Conservation (phyloP, 192 early-diverging fungal species). For the Coemansia sp. region DNA sequence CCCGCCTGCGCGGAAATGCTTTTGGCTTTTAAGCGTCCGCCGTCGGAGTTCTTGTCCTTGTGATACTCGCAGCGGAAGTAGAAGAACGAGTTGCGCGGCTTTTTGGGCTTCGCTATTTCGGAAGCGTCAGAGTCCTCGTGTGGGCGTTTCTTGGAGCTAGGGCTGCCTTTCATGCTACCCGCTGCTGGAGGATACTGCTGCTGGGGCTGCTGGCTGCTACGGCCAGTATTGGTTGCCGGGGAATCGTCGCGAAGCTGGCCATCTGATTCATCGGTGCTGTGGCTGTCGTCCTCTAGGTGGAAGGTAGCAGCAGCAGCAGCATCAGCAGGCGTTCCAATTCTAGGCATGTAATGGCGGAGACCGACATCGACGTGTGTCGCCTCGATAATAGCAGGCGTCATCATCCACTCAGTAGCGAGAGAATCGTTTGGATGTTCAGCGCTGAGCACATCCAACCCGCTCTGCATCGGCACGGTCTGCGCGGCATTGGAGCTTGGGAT, state of each 20-base stretch:
- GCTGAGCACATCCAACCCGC: not conserved
- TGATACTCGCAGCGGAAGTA: constrained; percentile 25
- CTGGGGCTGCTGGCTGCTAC: constrained; percentile 2
- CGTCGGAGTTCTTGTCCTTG: constrained; percentile 10
- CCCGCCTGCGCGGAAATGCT: constrained; percentile 17
- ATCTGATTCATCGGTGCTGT: not conserved
- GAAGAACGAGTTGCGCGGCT: constrained; percentile 32
- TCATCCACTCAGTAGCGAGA: not conserved
- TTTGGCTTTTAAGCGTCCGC: constrained; percentile 19
- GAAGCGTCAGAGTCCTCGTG: not conserved
- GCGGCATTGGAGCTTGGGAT: not conserved
- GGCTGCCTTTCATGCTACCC: not conserved
- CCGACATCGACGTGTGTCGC: not conserved
- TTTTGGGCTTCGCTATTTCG: constrained; percentile 17
- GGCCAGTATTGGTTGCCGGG: constrained; percentile 1
- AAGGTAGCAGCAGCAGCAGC: not conserved
- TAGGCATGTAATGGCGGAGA: too few species aligned
- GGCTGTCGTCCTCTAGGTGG: not conserved
- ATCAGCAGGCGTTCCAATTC: not conserved
- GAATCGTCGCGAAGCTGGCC: constrained; percentile 3
- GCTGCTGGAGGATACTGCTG: not conserved
- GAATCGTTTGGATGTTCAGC: not conserved
- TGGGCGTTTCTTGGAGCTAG: constrained; percentile 3
- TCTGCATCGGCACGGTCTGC: too few species aligned
- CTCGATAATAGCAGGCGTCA: not conserved